Conservation (phyloP, 2,329 filamentous ascomycete species). For the Talaromyces rugulosus region DNA sequence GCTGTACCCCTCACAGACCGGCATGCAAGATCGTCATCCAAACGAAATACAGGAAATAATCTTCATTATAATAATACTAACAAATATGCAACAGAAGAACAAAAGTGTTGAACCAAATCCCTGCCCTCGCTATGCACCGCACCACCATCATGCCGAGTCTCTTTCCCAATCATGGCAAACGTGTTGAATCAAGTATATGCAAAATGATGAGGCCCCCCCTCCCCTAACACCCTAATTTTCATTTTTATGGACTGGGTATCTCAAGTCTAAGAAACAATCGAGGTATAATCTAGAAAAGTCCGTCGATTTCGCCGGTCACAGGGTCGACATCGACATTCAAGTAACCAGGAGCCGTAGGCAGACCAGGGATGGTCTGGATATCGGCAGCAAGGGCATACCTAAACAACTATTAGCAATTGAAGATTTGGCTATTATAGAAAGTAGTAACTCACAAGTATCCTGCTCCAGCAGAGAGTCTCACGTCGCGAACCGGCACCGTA, state of each 20-base stretch:
- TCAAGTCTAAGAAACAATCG: background rate
- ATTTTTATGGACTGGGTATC: constrained; percentile 1
- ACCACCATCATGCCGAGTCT: background rate
- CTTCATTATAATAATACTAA: background rate
- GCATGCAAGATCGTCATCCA: background rate
- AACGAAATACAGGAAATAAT: background rate
- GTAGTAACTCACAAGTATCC: constrained; percentile 70
- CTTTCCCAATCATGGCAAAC: constrained; percentile 9
- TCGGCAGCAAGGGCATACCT: constrained; percentile 92
- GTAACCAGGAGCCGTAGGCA: constrained; percentile 93
- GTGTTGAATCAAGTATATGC: constrained; percentile 13
- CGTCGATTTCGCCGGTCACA: constrained; percentile 80
- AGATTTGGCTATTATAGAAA: background rate
- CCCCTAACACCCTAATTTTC: background rate
- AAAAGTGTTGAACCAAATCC: background rate
- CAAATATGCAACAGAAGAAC: background rate
- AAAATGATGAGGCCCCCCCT: constrained; percentile 5
- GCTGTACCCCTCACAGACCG: background rate
- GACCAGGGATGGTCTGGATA: constrained; percentile 94
- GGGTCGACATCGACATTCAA: constrained; percentile 81
- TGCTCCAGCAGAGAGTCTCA: constrained; percentile 87
- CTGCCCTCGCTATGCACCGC: background rate
- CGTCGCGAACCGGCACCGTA: constrained; percentile 89
- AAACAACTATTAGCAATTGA: constrained; percentile 32
- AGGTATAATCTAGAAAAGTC: constrained; percentile 69